Conservation (phyloP, 495 filamentous ascomycete species). For the Aspergillus wentii region DNA sequence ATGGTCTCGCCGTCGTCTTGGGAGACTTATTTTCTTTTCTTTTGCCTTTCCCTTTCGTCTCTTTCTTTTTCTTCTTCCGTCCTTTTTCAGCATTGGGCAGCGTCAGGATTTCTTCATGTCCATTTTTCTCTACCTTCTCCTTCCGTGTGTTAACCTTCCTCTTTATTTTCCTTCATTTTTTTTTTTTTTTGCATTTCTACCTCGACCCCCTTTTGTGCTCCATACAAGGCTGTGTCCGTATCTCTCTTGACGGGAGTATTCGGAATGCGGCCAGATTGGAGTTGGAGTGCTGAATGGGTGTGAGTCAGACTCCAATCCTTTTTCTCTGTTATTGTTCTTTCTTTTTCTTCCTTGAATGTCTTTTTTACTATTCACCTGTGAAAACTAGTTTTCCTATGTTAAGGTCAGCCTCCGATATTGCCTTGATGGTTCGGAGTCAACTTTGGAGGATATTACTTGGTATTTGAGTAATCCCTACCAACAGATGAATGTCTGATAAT, state of each 20-base stretch:
- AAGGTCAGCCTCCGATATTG: too few species aligned
- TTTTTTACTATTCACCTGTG: too few species aligned
- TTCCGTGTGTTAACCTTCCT: slow-evolving; percentile 9
- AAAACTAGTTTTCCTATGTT: too few species aligned
- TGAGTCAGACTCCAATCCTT: not conserved
- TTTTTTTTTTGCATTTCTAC: slow-evolving; percentile 11
- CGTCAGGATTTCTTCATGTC: slow-evolving; percentile 16
- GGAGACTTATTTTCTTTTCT: slow-evolving; percentile 12
- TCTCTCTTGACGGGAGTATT: too few species aligned
- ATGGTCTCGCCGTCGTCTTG: too few species aligned
- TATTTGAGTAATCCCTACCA: too few species aligned
- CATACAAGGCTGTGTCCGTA: too few species aligned
- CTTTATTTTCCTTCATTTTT: slow-evolving; percentile 16
- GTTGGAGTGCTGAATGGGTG: not conserved
- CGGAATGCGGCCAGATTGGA: not conserved
- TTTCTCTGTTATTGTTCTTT: not conserved
- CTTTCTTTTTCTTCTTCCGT: slow-evolving; percentile 16
- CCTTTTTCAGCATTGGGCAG: slow-evolving; percentile 22
- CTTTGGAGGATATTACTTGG: too few species aligned
- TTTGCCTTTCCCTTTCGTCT: slow-evolving; percentile 13
- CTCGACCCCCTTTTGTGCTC: too few species aligned
- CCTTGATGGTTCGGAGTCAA: too few species aligned
- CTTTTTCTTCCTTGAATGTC: too few species aligned
- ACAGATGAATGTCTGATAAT: too few species aligned
- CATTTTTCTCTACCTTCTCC: slow-evolving; percentile 12